Percentiles rank a stretch among this genome's conserved stretches.
phyloP scores from a whole-genome alignment of 2,329 filamentous ascomycete species.

The Rhytidhysteron rufulum region DNA sequence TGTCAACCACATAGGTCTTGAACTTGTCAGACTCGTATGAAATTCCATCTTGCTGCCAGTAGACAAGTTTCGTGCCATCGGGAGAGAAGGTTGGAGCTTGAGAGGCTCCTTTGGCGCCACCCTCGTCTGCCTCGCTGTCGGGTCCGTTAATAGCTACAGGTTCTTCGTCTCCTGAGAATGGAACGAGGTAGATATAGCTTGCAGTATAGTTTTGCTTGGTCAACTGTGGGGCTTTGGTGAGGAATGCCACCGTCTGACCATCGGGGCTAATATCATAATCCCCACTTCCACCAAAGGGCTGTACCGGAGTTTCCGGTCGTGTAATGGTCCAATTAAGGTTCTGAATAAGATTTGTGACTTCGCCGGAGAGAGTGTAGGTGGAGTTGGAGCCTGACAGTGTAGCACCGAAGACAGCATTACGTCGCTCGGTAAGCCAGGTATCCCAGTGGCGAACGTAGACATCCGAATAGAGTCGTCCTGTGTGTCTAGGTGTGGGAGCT shows the following conservation, averaged over 20 bases:
- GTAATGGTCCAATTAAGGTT: constrained; percentile 54
- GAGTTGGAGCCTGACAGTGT: constrained; percentile 43
- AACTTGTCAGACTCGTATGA: constrained; percentile 78
- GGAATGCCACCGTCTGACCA: constrained; percentile 61
- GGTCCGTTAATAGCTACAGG: constrained; percentile 32
- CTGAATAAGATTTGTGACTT: constrained; percentile 55
- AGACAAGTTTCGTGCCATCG: constrained; percentile 67
- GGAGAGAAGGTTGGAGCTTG: constrained; percentile 70
- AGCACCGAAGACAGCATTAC: constrained; percentile 71
- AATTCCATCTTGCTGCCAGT: constrained; percentile 66
- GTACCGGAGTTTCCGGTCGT: constrained; percentile 63
- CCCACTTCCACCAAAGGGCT: constrained; percentile 70
- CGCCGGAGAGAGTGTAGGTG: constrained; percentile 24
- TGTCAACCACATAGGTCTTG: constrained; percentile 38
- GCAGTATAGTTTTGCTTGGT: constrained; percentile 75
- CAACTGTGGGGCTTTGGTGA: constrained; percentile 69
- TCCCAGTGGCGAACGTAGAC: constrained; percentile 84
- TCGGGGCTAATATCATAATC: constrained; percentile 71
- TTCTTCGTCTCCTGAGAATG: constrained; percentile 56
- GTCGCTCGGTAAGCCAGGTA: constrained; percentile 64
- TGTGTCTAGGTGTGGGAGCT: constrained; percentile 56
- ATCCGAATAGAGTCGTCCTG: constrained; percentile 67
- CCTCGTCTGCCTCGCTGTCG: constrained; percentile 17
- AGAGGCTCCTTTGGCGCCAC: constrained; percentile 60
- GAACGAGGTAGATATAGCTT: constrained; percentile 72